These are phyloP conservation scores for Trametopsis cervina DNA, from an alignment of 768 basidiomycete genomes.

Conservation along the genomic window DNA sequence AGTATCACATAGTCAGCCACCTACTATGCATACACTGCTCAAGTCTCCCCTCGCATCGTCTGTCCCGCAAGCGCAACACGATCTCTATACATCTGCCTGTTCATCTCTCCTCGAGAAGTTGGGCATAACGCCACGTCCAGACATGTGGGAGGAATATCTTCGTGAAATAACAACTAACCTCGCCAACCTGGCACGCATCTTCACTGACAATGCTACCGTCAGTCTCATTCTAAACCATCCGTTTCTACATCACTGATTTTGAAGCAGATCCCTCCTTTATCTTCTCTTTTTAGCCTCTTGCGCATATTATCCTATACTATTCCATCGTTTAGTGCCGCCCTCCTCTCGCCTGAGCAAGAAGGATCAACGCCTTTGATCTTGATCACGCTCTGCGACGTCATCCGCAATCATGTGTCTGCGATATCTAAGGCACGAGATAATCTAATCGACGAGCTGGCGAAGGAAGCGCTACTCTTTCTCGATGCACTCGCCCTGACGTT, in stretches of 20 bases:
- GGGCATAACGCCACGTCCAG: slow-evolving; percentile 21
- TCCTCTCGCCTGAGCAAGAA: slow-evolving; percentile 26
- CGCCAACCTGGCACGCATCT: slow-evolving; percentile 17
- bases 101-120: slow-evolving; percentile 40
- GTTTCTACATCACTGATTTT: not conserved
- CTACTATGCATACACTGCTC: slow-evolving; percentile 51
- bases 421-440: slow-evolving; percentile 7
- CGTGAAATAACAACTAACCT: slow-evolving; percentile 13
- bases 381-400: slow-evolving; percentile 32
- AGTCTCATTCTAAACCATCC: slow-evolving; percentile 27
- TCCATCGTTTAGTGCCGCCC: slow-evolving; percentile 37
- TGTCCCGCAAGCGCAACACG: slow-evolving; percentile 17
- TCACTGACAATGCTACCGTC: slow-evolving; percentile 13
- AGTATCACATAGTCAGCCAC: slow-evolving; percentile 27
- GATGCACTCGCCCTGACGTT: slow-evolving; percentile 47
- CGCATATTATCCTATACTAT: slow-evolving; percentile 38
- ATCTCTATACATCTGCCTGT: slow-evolving; percentile 36
- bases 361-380: slow-evolving; percentile 30
- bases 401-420: slow-evolving; percentile 35
- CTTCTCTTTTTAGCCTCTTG: slow-evolving; percentile 48
- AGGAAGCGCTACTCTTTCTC: slow-evolving; percentile 39
- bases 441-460: slow-evolving; percentile 24
- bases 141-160: slow-evolving; percentile 10
- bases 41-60: slow-evolving; percentile 25
- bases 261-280: slow-evolving; percentile 37